Evolutionary conservation across 2,329 filamentous ascomycete genomes (phyloP).

Genomic region (Hypoxylon sp.): DNA sequence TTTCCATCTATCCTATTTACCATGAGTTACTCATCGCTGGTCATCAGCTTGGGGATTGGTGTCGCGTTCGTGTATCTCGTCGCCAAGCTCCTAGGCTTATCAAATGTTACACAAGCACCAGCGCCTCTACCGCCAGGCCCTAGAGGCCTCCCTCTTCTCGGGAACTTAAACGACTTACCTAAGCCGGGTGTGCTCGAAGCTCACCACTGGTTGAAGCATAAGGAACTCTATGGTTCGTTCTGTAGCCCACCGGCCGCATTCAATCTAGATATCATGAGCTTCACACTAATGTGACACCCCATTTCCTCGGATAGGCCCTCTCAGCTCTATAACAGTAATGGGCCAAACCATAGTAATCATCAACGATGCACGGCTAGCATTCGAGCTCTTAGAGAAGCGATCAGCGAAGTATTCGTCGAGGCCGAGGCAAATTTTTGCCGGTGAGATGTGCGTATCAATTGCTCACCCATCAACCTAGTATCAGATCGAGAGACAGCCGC

Average conservation of each 20-base stretch:
- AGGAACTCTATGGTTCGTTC: constrained; percentile 56
- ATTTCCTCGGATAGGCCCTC: constrained; percentile 38
- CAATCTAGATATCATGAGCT: background rate
- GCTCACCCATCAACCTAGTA: background rate
- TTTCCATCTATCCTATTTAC: background rate
- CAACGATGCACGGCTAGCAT: constrained; percentile 56
- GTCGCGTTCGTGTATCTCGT: constrained; percentile 21
- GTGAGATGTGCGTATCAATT: constrained; percentile 55
- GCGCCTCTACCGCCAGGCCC: constrained; percentile 65
- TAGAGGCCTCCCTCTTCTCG: constrained; percentile 63
- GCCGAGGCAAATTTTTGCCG: constrained; percentile 54
- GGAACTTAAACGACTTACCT: constrained; percentile 67
- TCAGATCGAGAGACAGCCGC: background rate
- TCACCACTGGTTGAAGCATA: constrained; percentile 61
- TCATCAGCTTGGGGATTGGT: constrained; percentile 27
- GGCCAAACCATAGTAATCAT: constrained; percentile 61
- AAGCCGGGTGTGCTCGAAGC: constrained; percentile 56
- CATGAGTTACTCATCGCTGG: constrained; percentile 25
- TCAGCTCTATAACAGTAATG: constrained; percentile 60
- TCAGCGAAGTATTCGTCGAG: constrained; percentile 57
- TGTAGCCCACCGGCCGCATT: background rate
- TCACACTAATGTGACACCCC: background rate
- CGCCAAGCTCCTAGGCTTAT: constrained; percentile 7
- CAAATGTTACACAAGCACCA: constrained; percentile 2
- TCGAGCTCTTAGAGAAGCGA: constrained; percentile 58